Base-by-base conservation (phyloP, 768 basidiomycete genomes). In the Rhizopogon roseolus region DNA sequence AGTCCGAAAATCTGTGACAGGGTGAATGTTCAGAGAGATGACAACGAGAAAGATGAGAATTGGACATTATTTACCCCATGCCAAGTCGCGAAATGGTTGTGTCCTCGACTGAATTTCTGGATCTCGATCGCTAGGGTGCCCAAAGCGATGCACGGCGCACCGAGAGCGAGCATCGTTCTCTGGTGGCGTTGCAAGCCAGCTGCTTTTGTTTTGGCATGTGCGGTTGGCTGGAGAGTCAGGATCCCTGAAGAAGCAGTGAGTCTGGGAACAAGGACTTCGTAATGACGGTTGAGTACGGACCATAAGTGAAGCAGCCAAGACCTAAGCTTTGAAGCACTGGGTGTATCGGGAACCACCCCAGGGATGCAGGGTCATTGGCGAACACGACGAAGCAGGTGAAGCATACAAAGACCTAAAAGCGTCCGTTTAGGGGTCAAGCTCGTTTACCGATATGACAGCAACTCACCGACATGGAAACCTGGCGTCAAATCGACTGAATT, bases 131-230 rank as follows among this genome's bases (percentile, higher is more conserved):
- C 77, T n/a, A 73, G 65, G 1, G 81, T 78, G 2, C 90, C 91
- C 8, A 84, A 43, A 6, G 79, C 40, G 54, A 92, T 75, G 13
- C 76, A 61, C 1, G 86, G 84, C 36, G 86, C 67, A 3, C 81
- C 87, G 17, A 80, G 37, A 9, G 68, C 66, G 6, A 86, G 66
- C 59, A 85, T 80, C 13, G 81, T 79, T 27, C 77, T 63, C 64
- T 93, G 88, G 62, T 94, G 92, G 32, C 86, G 78, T 13, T 73
- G 64, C 4, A 93, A 74, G 0, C 88, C 89, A 1, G 82, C 80
- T 8, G 79, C 75, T 68, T 89, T 87, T 39, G 81, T 80, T 62
- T 71, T 75, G 3, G 84, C 82, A 48, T 81, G 80, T 4, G 82
- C 79, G 10, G 88, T 88, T 1, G 86, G 86, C 58, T 87, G 91